Percentiles rank a stretch among this genome's conserved stretches.
Evolutionary conservation across 768 basidiomycete species (phyloP).

Genomic region (Amanita pseudoporphyria): DNA sequence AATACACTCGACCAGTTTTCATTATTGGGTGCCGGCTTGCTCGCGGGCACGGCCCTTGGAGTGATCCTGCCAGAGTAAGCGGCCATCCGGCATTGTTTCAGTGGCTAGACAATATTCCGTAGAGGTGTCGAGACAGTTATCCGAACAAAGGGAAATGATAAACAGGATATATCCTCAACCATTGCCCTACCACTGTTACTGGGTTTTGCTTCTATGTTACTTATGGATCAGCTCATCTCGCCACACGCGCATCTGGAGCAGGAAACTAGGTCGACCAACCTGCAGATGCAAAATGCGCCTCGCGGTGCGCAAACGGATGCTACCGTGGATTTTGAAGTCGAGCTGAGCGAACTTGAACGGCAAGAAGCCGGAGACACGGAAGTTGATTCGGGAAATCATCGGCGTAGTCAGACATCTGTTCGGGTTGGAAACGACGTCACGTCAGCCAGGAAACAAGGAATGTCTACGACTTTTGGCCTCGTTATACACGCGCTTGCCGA

Average conservation of each 20-base stretch:
- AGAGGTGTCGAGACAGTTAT: constrained; percentile 68
- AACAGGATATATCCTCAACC: constrained; percentile 35
- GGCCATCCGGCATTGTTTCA: neutral
- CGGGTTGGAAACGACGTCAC: constrained; percentile 8
- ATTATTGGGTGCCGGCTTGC: constrained; percentile 68
- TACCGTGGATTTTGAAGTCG: constrained; percentile 50
- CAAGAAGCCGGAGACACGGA: constrained; percentile 8
- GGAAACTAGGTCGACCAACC: constrained; percentile 7
- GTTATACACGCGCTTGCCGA: constrained; percentile 86
- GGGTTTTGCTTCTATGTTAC: constrained; percentile 57
- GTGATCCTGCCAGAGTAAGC: constrained; percentile 92
- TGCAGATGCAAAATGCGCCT: constrained; percentile 3
- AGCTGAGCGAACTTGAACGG: constrained; percentile 46
- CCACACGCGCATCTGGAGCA: constrained; percentile 35
- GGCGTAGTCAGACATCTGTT: constrained; percentile 14
- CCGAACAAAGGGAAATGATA: constrained; percentile 20
- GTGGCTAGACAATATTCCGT: constrained; percentile 4
- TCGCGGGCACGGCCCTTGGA: constrained; percentile 84
- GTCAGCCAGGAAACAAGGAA: constrained; percentile 28
- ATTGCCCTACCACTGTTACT: constrained; percentile 56
- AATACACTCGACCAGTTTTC: constrained; percentile 32
- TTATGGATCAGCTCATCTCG: constrained; percentile 55
- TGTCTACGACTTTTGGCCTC: constrained; percentile 77
- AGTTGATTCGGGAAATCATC: too few species aligned
- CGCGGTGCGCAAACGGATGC: constrained; percentile 10